Conservation (phyloP, 768 basidiomycete species). For the Krasilnikovozyma curviuscula region DNA sequence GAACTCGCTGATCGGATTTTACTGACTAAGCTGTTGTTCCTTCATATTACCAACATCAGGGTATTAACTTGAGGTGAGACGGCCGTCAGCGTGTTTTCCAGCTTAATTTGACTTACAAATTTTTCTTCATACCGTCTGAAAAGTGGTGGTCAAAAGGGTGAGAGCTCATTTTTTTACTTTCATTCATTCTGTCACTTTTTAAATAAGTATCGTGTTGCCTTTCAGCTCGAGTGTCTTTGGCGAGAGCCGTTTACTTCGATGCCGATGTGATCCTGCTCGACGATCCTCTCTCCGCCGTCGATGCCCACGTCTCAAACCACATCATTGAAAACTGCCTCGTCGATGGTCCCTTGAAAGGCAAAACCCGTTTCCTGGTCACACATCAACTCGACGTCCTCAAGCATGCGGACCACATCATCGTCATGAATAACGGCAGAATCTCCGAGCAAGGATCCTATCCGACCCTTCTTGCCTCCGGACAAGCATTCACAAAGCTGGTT, state of each 20-base stretch:
- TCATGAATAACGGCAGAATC: slow-evolving; percentile 28
- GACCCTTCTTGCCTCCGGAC: slow-evolving; percentile 33
- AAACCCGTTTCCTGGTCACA: slow-evolving; percentile 41
- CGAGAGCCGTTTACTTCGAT: slow-evolving; percentile 18
- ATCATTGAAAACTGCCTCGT: slow-evolving; percentile 44
- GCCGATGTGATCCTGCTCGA: slow-evolving; percentile 18
- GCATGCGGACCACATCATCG: slow-evolving; percentile 20
- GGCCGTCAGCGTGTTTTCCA: too few species aligned
- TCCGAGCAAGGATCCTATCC: slow-evolving; percentile 44
- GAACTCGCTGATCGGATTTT: too few species aligned
- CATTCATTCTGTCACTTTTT: too few species aligned
- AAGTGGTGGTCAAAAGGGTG: too few species aligned
- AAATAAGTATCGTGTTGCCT: too few species aligned
- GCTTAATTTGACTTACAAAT: too few species aligned
- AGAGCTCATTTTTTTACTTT: too few species aligned
- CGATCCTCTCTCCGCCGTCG: slow-evolving; percentile 44
- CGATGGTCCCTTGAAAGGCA: slow-evolving; percentile 30
- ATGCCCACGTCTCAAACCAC: slow-evolving; percentile 51
- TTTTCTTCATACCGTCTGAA: too few species aligned
- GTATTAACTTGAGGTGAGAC: too few species aligned
- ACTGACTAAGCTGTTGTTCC: too few species aligned
- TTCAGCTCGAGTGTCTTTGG: slow-evolving; percentile 21
- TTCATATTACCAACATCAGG: too few species aligned
- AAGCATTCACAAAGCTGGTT: slow-evolving; percentile 19
- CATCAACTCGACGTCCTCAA: slow-evolving; percentile 24